phyloP scores from a whole-genome alignment of 2,329 filamentous ascomycete species.

The Phyllosticta citrichinensis region DNA sequence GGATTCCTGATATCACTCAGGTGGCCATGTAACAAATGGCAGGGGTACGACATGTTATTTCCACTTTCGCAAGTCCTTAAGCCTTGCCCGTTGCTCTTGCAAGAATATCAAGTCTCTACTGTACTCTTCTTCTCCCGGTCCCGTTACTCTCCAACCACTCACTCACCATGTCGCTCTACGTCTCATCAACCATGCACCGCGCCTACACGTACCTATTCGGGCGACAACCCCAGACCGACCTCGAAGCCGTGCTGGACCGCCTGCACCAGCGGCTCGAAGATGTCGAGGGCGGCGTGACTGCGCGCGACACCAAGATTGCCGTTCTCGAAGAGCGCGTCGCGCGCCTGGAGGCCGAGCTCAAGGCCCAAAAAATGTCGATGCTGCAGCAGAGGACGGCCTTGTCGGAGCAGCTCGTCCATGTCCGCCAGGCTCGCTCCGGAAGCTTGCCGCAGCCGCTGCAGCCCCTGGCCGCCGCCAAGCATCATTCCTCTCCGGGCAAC shows the following conservation, averaged over 20 bases:
- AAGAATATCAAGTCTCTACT: background rate
- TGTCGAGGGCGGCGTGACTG: slow-evolving; percentile 1
- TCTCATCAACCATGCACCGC: slow-evolving; percentile 1
- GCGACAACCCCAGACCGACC: slow-evolving; percentile 1
- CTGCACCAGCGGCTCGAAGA: slow-evolving; percentile 16
- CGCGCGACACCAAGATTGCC: slow-evolving; percentile 18
- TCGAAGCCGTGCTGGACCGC: background rate
- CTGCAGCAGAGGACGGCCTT: slow-evolving; percentile 26
- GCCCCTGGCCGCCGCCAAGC: background rate
- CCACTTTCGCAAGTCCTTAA: background rate
- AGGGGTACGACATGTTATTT: background rate
- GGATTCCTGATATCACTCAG: background rate
- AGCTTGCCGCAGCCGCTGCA: slow-evolving; percentile 3
- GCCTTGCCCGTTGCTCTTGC: background rate
- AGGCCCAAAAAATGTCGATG: slow-evolving; percentile 12
- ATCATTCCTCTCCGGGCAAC: background rate
- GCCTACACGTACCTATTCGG: slow-evolving; percentile 7
- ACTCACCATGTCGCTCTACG: background rate
- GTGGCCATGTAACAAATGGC: background rate
- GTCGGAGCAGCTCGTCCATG: slow-evolving; percentile 30
- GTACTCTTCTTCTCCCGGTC: background rate
- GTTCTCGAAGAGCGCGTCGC: slow-evolving; percentile 19
- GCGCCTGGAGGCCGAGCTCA: slow-evolving; percentile 8
- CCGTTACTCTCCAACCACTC: background rate
- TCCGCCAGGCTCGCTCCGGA: slow-evolving; percentile 1